Percentiles rank a stretch among this genome's conserved stretches.
Evolutionary conservation across 345 rosid species (phyloP).

Genomic region (Citrus mangshanensis): DNA sequence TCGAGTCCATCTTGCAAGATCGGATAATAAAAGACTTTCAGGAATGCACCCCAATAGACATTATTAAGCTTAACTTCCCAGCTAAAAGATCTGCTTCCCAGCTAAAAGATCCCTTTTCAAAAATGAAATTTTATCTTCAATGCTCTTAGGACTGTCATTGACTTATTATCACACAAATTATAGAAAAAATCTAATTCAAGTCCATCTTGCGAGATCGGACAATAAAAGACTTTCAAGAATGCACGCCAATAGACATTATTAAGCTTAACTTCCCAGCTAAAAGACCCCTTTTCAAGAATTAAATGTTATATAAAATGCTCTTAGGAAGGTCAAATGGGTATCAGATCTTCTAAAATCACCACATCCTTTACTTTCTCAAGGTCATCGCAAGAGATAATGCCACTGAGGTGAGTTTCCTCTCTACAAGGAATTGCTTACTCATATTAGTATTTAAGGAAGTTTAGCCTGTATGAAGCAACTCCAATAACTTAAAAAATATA

Average conservation of each 20-base stretch:
- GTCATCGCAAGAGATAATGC: not conserved
- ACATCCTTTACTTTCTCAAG: not conserved
- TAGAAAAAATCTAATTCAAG: not conserved
- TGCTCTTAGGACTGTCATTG: not conserved
- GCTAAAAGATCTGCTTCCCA: not conserved
- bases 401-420: not conserved
- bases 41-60: not conserved
- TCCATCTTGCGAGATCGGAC: not conserved
- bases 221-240: not conserved
- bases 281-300: not conserved
- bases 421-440: not conserved
- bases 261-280: not conserved
- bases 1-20: not conserved
- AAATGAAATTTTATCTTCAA: not conserved
- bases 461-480: not conserved
- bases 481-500: not conserved
- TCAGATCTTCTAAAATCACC: not conserved
- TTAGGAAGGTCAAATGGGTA: not conserved
- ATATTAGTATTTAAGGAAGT: not conserved
- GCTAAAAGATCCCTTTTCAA: not conserved
- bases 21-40: not conserved
- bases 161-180: not conserved
- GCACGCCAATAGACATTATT: not conserved
- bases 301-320: not conserved
- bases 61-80: not conserved